Conservation (phyloP, 257 asterid genomes). For the Nicotiana tomentosiformis region DNA sequence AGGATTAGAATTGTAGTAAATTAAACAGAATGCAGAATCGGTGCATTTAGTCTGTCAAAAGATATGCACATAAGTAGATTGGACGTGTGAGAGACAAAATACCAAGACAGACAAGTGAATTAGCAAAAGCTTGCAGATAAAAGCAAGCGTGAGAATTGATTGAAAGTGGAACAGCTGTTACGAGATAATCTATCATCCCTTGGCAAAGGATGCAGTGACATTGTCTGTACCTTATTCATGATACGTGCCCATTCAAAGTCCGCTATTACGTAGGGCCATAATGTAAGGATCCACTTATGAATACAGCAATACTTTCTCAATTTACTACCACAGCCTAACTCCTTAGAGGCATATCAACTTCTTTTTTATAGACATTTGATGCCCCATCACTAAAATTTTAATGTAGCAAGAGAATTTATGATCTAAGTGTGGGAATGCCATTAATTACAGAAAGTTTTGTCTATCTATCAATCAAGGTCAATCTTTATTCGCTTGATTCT, state of each 20-base stretch:
- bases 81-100: not conserved
- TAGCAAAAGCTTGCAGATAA: not conserved
- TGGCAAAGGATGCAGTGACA: not conserved
- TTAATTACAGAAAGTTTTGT: not conserved
- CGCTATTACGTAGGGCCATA: not conserved
- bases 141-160: not conserved
- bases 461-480: not conserved
- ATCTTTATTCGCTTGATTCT: not conserved
- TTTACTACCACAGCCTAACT: not conserved
- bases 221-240: not conserved
- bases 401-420: too few relatives aligned
- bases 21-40: not conserved
- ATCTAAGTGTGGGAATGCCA: not conserved
- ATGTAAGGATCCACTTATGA: not conserved
- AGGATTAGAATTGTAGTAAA: not conserved
- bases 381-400: not conserved
- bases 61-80: not conserved
- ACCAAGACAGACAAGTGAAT: not conserved
- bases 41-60: not conserved
- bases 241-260: not conserved
- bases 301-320: not conserved
- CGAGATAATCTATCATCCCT: not conserved
- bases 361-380: not conserved
- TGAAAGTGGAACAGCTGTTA: not conserved
- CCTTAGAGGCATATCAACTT: not conserved